Evolutionary conservation across 345 rosid genomes (phyloP).

Genomic region (Boechera stricta): DNA sequence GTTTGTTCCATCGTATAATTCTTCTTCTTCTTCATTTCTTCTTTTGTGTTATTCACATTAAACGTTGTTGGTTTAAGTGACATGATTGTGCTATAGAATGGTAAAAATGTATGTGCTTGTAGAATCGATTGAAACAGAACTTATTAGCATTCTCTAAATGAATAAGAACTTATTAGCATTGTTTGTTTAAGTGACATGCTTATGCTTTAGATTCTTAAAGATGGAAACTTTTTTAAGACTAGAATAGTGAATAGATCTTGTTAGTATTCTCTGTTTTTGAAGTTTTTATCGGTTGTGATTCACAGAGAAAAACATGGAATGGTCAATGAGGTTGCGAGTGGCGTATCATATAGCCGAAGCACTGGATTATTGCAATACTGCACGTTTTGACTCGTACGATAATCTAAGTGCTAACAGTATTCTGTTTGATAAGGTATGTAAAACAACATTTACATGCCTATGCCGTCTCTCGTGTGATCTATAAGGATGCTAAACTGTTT

Average conservation of each 20-base stretch:
- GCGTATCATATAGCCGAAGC: constrained; percentile 79
- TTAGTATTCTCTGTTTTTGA: constrained; percentile 1
- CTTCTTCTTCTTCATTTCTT: neutral
- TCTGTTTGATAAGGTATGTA: constrained; percentile 75
- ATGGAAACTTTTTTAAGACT: too few species aligned
- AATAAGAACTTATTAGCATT: neutral
- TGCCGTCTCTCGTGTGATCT: neutral
- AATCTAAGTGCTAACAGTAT: constrained; percentile 82
- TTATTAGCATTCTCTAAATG: neutral
- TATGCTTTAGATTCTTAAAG: neutral
- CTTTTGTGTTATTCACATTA: neutral
- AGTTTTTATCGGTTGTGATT: constrained; percentile 21
- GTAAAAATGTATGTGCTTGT: too few species aligned
- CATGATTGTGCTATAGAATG: neutral
- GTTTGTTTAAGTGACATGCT: neutral
- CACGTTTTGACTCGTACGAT: constrained; percentile 69
- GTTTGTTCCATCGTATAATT: constrained; percentile 77
- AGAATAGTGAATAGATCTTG: neutral
- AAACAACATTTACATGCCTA: neutral
- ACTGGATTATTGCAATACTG: constrained; percentile 64
- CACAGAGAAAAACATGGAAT: constrained; percentile 74
- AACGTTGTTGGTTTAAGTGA: neutral
- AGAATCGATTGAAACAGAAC: too few species aligned
- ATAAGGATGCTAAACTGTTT: neutral
- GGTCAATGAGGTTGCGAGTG: constrained; percentile 82